Base-by-base conservation (phyloP, 176 grass and related monocot species). In the Musa itinerans region DNA sequence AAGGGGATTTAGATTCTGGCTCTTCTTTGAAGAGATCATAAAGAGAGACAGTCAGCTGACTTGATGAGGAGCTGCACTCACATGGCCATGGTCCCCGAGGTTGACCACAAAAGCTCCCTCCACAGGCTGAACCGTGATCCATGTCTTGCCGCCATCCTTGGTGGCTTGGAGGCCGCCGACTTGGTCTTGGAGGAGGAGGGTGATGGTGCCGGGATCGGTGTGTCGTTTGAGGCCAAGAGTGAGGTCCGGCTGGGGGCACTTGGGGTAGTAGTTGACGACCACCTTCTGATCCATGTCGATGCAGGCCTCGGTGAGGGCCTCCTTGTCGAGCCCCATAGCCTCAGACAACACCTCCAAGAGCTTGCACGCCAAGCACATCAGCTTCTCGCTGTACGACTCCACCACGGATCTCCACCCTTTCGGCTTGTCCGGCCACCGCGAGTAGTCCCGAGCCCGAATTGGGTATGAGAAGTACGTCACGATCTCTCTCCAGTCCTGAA, bases 221-320 rank as follows among this genome's bases (percentile, higher is more conserved):
- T 98, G 90, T 52, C 90, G 84, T 75, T 98, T 98, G 51, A 98
- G 84, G 6, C 95, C 95, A 0, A 98, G 95, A 2, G 95, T 91
- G 68, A 98, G 88, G 86, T 93, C 86, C 0, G 95, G 95, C 95
- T 93, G 86, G 1, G 90, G 95, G 84, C 95, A 98, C 68, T 54
- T 87, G 16, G 94, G 94, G 84, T 98, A 98, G 86, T 91, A 93
- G 88, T 98, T 98, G 48, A 98, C 83, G 43, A 98, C 94, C 6
- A 98, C 58, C 68, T 98, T 98, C 83, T 97, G 88, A 73, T 98
- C 95, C 95, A 93, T 89, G 82, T 98, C 88, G 0, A 98, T 88
- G 63, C 90, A 98, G 1, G 90, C 88, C 29, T 83, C 49, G 29
- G 90, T 74, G 3, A 98, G 81, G 0, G 90, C 90, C 24, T 76